Base-by-base conservation (phyloP, 2,329 filamentous ascomycete genomes). In the Onygenales sp. region DNA sequence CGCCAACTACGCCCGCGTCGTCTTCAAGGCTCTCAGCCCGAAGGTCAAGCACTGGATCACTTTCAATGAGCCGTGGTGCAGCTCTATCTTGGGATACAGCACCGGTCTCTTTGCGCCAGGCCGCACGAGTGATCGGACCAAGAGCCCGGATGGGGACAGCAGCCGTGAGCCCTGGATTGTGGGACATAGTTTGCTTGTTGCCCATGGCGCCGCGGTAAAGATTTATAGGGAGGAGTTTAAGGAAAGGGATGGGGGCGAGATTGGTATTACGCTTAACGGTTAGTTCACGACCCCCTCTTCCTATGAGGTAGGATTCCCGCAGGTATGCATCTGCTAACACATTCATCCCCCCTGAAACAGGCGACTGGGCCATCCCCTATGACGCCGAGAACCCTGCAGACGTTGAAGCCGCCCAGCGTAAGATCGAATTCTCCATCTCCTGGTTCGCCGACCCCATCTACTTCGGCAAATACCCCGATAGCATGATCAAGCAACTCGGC, bases 401-500 rank as follows among this genome's bases (percentile, higher is more conserved):
- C 66, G 77, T 89, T 52, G 86, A 85, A 69, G 89, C 89, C 11
- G 83, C 81, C 59, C 77, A 87, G 63, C 85, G 88, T 66, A 91
- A 91, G 75, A 82, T 92, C 63, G 89, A 94, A 72, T 94, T 94
- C 67, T 79, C 85, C 62, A 94, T 92, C 68, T 83, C 81, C 50
- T 94, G 89, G 89, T 94, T 93, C 65, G 88, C 85, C 7, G 89
- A 94, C 72, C 88, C 89, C 36, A 82, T 95, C 66, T 94, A 94
- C 77, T 82, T 85, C 57, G 89, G 89, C 60, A 80, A 86, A 60
- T 94, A 94, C 71, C 89, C 89, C 7, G 86, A 82, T 56, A 89
- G 85, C 55, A 94, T 94, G 88, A 78, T 81, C 54, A 81, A 82
- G 66, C 89, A 94, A 74, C 82, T 94, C 14, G 88, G 89, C 53